Evolutionary conservation across 177 flowering plant species (phyloP), one percentile per base, ranked within the genome.

Genomic region (Vitis hybrid): DNA sequence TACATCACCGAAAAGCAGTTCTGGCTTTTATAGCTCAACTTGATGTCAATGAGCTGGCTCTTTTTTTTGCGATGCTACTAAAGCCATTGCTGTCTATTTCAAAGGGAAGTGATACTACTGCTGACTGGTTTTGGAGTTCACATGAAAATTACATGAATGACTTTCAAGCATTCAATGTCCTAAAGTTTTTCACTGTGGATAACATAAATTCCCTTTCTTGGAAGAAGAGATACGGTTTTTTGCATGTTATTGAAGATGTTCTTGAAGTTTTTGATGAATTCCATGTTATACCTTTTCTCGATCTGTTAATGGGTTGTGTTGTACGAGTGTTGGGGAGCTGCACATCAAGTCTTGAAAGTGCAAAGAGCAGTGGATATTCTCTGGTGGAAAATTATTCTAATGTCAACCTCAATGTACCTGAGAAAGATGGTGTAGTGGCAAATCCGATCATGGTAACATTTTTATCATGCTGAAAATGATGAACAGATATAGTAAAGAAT

Each of bases 211-310:
- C 78, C 35, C 77, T 92, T 49, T 82, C 97, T 30, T 89, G 83
- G 96, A 93, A 93, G 79, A 90, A 88, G 79, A 83, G 65, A 80
- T 81, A 74, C 80, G 94, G 91, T 24, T 92, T 93, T 82, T 61
- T 92, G 79, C 97, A 92, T 80, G 95, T 96, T 32, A 70, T 86
- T 72, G 90, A 96, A 77, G 97, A 93, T 71, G 71, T 90, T 71
- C 59, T 93, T 56, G 85, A 74, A 57, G 88, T 87, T 79, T 96
- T 93, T 82, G 97, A 90, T 86, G 91, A 85, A 73, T 61, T 72
- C 12, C 98, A 74, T 62, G 54, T 91, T 14, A 74, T 59, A 55
- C 97, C 99, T 12, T 93, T 92, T 66, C 93, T 96, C 72, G 81
- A 86, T 73, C 67, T 88, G 3, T 58, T 96, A 71, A 82, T 91